Percentiles rank a stretch among this genome's conserved stretches.
These are phyloP conservation scores for Macrophomina phaseolina DNA, from an alignment of 2,329 filamentous ascomycete genomes.

Conservation along the genomic window DNA sequence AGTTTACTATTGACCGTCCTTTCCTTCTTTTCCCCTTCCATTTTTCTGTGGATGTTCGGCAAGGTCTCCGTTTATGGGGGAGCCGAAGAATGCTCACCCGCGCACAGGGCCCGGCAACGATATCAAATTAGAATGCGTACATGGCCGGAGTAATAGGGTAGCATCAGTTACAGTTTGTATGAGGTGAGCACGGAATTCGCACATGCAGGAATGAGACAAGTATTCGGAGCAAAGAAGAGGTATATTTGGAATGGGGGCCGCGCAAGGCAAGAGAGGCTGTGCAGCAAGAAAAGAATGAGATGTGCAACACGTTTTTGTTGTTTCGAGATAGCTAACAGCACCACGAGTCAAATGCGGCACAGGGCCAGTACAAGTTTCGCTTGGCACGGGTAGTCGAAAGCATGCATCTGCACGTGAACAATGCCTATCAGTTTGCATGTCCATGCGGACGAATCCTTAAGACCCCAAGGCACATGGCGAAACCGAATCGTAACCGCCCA, in stretches of 20 bases:
- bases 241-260: neutral
- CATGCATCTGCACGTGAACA: too few species aligned
- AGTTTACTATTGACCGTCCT: neutral
- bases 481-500: too few species aligned
- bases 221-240: neutral
- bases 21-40: neutral
- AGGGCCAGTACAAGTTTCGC: neutral
- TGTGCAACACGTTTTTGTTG: neutral
- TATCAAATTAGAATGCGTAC: neutral
- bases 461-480: too few species aligned
- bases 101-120: neutral
- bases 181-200: neutral
- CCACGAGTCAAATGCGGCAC: neutral
- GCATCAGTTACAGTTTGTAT: neutral
- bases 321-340: constrained; percentile 3
- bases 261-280: constrained; percentile 18
- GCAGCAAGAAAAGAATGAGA: neutral
- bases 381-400: too few species aligned
- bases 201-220: neutral
- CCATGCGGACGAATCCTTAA: too few species aligned
- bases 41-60: neutral
- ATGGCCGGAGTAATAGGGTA: neutral
- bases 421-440: too few species aligned
- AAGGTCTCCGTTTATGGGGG: neutral
- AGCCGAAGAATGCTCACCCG: neutral